Evolutionary conservation across 495 filamentous ascomycete species (phyloP).

Genomic region (Aeminium ludgeri): DNA sequence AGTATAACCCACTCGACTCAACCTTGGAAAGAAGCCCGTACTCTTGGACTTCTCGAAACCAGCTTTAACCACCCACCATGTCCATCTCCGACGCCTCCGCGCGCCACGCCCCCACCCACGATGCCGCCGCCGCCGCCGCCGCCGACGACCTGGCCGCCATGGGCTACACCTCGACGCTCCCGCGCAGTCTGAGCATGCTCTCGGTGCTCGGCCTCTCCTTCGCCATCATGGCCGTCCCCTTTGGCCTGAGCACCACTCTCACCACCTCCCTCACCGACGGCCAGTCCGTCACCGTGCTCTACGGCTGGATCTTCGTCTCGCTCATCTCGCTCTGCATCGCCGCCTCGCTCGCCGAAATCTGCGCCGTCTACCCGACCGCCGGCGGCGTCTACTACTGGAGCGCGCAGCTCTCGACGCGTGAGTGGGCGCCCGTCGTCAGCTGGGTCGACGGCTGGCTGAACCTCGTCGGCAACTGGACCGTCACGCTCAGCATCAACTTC

Average conservation of each 20-base stretch:
- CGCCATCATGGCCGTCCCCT: slow-evolving; percentile 44
- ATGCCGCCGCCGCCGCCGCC: slow-evolving; percentile 4
- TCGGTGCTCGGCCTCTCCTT: slow-evolving; percentile 27
- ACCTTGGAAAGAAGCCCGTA: no score
- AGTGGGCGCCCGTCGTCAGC: slow-evolving; percentile 30
- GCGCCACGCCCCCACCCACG: no score
- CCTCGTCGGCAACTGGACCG: slow-evolving; percentile 36
- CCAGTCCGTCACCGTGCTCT: slow-evolving; percentile 34
- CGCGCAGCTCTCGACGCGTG: slow-evolving; percentile 31
- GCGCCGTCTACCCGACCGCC: slow-evolving; percentile 28
- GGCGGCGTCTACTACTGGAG: slow-evolving; percentile 35
- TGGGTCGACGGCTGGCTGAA: slow-evolving; percentile 36
- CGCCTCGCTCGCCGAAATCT: slow-evolving; percentile 30
- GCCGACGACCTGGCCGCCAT: slow-evolving; percentile 20
- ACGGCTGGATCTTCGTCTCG: slow-evolving; percentile 30
- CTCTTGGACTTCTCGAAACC: no score
- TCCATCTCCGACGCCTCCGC: no score
- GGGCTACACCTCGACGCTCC: slow-evolving; percentile 20
- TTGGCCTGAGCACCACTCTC: slow-evolving; percentile 50
- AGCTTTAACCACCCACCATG: no score
- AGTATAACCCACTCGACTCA: no score
- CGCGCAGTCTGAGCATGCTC: slow-evolving; percentile 19
- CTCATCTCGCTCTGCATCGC: slow-evolving; percentile 28
- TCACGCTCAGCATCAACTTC: slow-evolving; percentile 35
- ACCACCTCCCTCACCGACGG: slow-evolving; percentile 50